Base-by-base conservation (phyloP, 805 yeast genomes). In the Lipomyces orientalis region DNA sequence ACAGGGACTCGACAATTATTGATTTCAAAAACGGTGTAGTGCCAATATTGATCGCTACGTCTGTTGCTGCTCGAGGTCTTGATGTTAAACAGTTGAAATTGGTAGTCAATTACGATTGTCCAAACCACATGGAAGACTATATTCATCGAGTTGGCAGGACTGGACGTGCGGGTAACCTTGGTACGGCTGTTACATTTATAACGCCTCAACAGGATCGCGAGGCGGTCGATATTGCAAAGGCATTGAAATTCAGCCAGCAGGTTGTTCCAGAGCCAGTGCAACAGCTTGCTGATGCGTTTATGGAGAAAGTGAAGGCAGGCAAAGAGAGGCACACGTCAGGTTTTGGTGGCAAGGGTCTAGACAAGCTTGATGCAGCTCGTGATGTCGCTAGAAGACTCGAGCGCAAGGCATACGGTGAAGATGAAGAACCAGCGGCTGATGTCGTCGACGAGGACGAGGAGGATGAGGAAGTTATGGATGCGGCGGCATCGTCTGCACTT, bases 141-240 rank as follows among this genome's bases (percentile, higher is more conserved):
- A 94, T 95, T 12, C 99, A 95, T 79, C 84, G 98, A 8, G 97
- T 93, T 0, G 99, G 99, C 0, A 82, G 99, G 66, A 95, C 99
- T 0, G 99, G 98, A 0, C 83, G 99, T 68, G 98, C 98, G 1
- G 95, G 95, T 0, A 83, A 84, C 46, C 80, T 79, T 2, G 99
- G 99, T 1, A 81, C 81, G 1, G 89, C 90, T n/a, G 81, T 92
- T 3, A 90, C 98, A 0, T 85, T 94, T 71, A 81, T 95, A 4
- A 80, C 87, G 0, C 80, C 84, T 0, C 79, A 80, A 25, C 93
- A 93, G 74, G 89, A 84, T 51, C 80, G 89, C 64, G 82, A 85
- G 19, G 90, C 92, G 0, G 79, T 83, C 25, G 97, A 90, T 75
- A 81, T 93, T 19, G 86, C 89, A 0, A 87, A 87, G 68, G 91